A percentile compares a stretch with the other conserved stretches of the same genome.
phyloP scores from a whole-genome alignment of 495 filamentous ascomycete species.

The Aspergillus ostianus region DNA sequence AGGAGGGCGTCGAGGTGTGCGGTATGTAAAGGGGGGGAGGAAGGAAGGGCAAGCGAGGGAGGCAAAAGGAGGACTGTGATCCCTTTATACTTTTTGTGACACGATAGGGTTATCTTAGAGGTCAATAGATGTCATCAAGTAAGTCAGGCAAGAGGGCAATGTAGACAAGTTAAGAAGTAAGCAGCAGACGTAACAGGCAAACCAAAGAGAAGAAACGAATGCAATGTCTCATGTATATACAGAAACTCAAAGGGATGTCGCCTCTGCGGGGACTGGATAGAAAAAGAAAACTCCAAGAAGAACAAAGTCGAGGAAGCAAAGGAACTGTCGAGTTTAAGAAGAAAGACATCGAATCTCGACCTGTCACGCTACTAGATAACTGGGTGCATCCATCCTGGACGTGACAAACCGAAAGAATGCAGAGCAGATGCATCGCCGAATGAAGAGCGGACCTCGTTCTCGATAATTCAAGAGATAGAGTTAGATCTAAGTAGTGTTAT shows the following conservation, averaged over 20 bases:
- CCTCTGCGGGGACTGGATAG: neutral
- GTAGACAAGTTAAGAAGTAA: slow-evolving; percentile 7
- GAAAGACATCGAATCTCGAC: slow-evolving; percentile 13
- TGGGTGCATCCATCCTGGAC: slow-evolving; percentile 12
- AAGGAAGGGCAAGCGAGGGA: neutral
- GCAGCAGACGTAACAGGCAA: slow-evolving; percentile 2
- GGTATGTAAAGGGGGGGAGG: neutral
- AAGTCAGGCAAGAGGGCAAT: neutral
- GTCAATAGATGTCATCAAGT: neutral
- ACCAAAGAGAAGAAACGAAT: neutral
- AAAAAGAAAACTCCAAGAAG: slow-evolving; percentile 10
- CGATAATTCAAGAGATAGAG: slow-evolving; percentile 29
- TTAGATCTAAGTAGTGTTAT: slow-evolving; percentile 24
- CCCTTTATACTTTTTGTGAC: neutral
- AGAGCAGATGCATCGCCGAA: slow-evolving; percentile 16
- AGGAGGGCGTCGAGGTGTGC: neutral
- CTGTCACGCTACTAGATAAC: slow-evolving; percentile 24
- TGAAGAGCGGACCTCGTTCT: slow-evolving; percentile 18
- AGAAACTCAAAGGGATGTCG: slow-evolving; percentile 8
- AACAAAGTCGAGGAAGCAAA: slow-evolving; percentile 11
- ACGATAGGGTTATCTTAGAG: neutral
- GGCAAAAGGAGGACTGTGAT: neutral
- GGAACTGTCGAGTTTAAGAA: slow-evolving; percentile 22
- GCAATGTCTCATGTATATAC: slow-evolving; percentile 17
- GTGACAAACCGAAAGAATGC: slow-evolving; percentile 14